phyloP scores from a whole-genome alignment of 108 stramenopile genomes.

The Cyclostephanos tholiformis region DNA sequence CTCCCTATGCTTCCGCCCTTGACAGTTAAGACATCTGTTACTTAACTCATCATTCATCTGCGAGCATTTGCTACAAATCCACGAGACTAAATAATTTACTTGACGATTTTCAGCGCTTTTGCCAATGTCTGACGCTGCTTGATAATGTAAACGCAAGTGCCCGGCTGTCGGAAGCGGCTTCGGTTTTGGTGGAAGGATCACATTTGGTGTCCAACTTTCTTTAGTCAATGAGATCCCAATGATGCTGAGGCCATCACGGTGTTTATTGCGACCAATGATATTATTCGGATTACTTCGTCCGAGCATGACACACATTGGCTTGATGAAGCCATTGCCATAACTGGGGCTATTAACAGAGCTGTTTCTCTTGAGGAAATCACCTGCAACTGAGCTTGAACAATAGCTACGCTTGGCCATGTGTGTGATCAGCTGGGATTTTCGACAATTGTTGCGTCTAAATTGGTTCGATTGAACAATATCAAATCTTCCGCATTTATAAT shows the following conservation, averaged over 20 bases:
- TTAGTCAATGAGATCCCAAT: slow-evolving; percentile 48
- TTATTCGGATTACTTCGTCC: slow-evolving; percentile 59
- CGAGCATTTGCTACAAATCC: slow-evolving; percentile 16
- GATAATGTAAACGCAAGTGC: slow-evolving; percentile 5
- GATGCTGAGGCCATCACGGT: slow-evolving; percentile 42
- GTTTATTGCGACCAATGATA: slow-evolving; percentile 36
- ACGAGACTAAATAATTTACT: not conserved
- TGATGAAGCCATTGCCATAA: slow-evolving; percentile 39
- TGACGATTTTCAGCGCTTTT: slow-evolving; percentile 14
- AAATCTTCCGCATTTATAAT: slow-evolving; percentile 72
- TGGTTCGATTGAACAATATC: slow-evolving; percentile 53
- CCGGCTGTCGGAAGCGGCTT: slow-evolving; percentile 44
- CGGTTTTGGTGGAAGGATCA: slow-evolving; percentile 58
- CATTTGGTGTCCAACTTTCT: slow-evolving; percentile 70
- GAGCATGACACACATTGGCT: slow-evolving; percentile 66
- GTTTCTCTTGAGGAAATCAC: slow-evolving; percentile 15
- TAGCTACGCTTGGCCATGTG: slow-evolving; percentile 59
- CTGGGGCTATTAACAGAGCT: slow-evolving; percentile 1
- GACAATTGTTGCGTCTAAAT: slow-evolving; percentile 71
- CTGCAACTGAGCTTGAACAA: slow-evolving; percentile 10
- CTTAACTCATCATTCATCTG: slow-evolving; percentile 13
- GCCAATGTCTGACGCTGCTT: slow-evolving; percentile 22
- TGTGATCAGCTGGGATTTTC: slow-evolving; percentile 64
- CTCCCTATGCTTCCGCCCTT: slow-evolving; percentile 15
- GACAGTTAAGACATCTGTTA: slow-evolving; percentile 13